phyloP scores from a whole-genome alignment of 2,329 filamentous ascomycete species.

The Pseudocercospora fuligena region DNA sequence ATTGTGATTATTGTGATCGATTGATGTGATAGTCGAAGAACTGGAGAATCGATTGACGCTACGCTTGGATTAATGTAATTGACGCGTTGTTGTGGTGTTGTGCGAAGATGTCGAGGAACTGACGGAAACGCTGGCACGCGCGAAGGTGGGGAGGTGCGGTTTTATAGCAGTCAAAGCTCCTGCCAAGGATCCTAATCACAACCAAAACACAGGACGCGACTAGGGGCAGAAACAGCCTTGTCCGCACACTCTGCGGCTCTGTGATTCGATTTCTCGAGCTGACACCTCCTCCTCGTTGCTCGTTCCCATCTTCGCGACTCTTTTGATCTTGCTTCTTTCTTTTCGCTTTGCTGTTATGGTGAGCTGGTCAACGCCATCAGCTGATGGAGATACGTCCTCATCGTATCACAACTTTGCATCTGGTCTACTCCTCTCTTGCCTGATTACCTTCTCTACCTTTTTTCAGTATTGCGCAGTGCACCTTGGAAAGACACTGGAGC shows the following conservation, averaged over 20 bases:
- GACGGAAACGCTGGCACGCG: constrained; percentile 13
- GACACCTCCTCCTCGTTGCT: neutral
- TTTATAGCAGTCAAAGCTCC: constrained; percentile 13
- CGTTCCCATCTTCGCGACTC: neutral
- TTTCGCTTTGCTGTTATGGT: neutral
- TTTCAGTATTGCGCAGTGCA: neutral
- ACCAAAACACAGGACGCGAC: constrained; percentile 7
- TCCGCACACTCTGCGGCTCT: constrained; percentile 4
- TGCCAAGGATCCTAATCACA: constrained; percentile 17
- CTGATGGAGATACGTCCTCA: neutral
- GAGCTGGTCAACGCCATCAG: neutral
- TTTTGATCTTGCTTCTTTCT: neutral
- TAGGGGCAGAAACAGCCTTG: constrained; percentile 5
- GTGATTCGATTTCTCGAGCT: constrained; percentile 9
- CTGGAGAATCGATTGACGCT: constrained; percentile 27
- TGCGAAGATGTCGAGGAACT: neutral
- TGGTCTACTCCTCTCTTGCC: neutral
- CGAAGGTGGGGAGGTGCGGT: constrained; percentile 13
- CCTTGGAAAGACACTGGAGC: neutral
- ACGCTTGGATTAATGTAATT: constrained; percentile 16
- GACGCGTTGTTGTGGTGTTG: constrained; percentile 19
- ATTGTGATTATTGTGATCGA: constrained; percentile 30
- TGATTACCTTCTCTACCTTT: neutral
- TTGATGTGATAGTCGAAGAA: constrained; percentile 19
- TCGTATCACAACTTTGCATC: neutral